These are phyloP conservation scores for Fragaria ananassa DNA, from an alignment of 306 rosid species.

Conservation along the genomic window DNA sequence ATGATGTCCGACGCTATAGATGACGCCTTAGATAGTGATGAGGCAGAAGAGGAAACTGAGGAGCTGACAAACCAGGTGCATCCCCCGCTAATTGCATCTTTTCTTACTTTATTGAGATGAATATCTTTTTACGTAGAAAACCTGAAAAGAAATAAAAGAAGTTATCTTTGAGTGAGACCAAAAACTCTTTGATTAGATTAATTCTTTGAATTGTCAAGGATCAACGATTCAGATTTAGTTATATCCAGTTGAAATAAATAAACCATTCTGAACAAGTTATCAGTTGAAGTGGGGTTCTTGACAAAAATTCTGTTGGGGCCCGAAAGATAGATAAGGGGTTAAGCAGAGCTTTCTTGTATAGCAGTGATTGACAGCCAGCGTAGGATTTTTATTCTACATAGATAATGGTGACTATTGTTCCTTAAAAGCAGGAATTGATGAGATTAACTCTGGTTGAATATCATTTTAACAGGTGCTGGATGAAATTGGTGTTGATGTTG, in stretches of 20 bases:
- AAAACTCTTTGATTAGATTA: neutral
- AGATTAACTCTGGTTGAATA: constrained; percentile 22
- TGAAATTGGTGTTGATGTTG: constrained; percentile 94
- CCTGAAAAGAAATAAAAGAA: neutral
- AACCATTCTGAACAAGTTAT: neutral
- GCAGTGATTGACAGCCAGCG: neutral
- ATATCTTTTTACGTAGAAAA: neutral
- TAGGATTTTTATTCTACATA: constrained; percentile 14
- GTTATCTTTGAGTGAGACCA: neutral
- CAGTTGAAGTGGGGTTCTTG: neutral
- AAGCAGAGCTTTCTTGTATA: neutral
- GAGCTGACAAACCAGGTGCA: constrained; percentile 91
- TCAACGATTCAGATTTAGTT: neutral
- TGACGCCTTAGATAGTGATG: constrained; percentile 86
- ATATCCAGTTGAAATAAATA: too few species aligned
- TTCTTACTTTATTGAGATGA: neutral
- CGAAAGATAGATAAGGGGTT: constrained; percentile 20
- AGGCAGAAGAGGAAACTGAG: constrained; percentile 96
- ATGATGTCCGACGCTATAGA: constrained; percentile 98
- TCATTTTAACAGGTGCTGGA: constrained; percentile 73
- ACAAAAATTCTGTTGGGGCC: neutral
- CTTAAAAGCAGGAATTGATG: constrained; percentile 25
- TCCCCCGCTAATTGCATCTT: constrained; percentile 27
- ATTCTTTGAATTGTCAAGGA: neutral
- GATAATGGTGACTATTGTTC: constrained; percentile 20